These are phyloP conservation scores for Penicillium steckii DNA, from an alignment of 495 filamentous ascomycete genomes.

Conservation along the genomic window DNA sequence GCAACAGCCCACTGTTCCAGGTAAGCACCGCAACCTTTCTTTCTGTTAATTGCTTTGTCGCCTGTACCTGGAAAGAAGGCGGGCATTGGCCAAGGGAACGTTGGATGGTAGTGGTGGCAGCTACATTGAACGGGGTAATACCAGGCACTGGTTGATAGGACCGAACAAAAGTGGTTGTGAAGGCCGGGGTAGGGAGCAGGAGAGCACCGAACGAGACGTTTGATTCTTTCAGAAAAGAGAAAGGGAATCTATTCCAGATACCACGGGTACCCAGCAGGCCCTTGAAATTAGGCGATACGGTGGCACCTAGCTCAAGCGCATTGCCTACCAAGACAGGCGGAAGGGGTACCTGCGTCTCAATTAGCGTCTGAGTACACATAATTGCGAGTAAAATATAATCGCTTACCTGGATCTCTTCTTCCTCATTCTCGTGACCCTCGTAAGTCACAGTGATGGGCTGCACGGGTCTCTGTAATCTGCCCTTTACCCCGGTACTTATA, in stretches of 20 bases:
- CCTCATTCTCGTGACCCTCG: conserved; percentile 28
- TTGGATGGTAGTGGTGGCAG: conserved; percentile 25
- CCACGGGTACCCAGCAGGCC: conserved; percentile 28
- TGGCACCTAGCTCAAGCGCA: conserved; percentile 34
- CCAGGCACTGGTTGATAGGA: conserved; percentile 30
- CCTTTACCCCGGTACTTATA: conserved; percentile 32
- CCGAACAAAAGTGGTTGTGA: conserved; percentile 31
- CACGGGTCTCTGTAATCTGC: conserved; percentile 22
- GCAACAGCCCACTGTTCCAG: conserved; percentile 37
- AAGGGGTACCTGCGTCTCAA: conserved; percentile 24
- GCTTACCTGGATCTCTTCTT: too few species aligned
- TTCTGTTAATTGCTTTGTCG: conserved; percentile 29
- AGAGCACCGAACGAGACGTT: conserved; percentile 20
- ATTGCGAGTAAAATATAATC: too few species aligned
- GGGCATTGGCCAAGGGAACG: conserved; percentile 24
- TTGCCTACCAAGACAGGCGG: conserved; percentile 28
- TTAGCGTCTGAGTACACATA: too few species aligned
- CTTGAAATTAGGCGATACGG: conserved; percentile 26
- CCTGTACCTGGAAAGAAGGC: conserved; percentile 31
- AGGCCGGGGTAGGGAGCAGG: conserved; percentile 29
- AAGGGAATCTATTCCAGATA: conserved; percentile 26
- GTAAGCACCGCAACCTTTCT: conserved; percentile 30
- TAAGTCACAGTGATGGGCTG: conserved; percentile 20
- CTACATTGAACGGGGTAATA: conserved; percentile 36
- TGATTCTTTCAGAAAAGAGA: conserved; percentile 34